Conservation (phyloP, 129 eudicot genomes). For the Chrysanthemum seticuspe region DNA sequence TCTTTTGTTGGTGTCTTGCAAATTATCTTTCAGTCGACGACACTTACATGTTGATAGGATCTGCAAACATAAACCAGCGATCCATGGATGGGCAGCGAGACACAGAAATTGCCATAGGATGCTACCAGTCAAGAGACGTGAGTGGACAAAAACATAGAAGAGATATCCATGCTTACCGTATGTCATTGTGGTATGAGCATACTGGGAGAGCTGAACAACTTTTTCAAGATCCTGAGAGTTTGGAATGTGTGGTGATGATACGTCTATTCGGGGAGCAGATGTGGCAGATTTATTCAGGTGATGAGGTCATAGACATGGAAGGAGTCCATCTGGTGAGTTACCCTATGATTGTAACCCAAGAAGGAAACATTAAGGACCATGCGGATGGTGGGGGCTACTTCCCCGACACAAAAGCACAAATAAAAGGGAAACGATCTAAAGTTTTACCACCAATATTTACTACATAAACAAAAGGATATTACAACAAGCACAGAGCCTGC, state of each 20-base stretch:
- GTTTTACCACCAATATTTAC: slow-evolving; percentile 73
- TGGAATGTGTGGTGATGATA: slow-evolving; percentile 60
- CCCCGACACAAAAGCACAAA: slow-evolving; percentile 73
- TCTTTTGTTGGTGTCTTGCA: not conserved
- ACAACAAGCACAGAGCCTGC: not conserved
- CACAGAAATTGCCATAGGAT: slow-evolving; percentile 94
- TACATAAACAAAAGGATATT: slow-evolving; percentile 39
- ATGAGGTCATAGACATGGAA: slow-evolving; percentile 74
- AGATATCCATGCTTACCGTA: slow-evolving; percentile 64
- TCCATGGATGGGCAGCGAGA: slow-evolving; percentile 96
- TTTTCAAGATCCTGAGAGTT: slow-evolving; percentile 53
- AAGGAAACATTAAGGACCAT: slow-evolving; percentile 57
- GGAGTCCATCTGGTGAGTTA: slow-evolving; percentile 81
- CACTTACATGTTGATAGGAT: slow-evolving; percentile 76
- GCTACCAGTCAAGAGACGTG: slow-evolving; percentile 58
- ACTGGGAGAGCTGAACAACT: slow-evolving; percentile 52
- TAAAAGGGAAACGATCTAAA: slow-evolving; percentile 71
- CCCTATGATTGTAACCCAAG: slow-evolving; percentile 60
- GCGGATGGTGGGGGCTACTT: slow-evolving; percentile 41
- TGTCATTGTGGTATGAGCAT: slow-evolving; percentile 92
- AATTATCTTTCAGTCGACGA: slow-evolving; percentile 67
- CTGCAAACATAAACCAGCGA: slow-evolving; percentile 90
- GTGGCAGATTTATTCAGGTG: slow-evolving; percentile 72
- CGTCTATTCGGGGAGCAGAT: slow-evolving; percentile 57
- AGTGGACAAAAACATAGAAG: slow-evolving; percentile 24